Percentiles rank a stretch among this genome's conserved stretches.
Conservation (phyloP, 1,139 yeast genomes). For the Eremothecium gossypii region DNA sequence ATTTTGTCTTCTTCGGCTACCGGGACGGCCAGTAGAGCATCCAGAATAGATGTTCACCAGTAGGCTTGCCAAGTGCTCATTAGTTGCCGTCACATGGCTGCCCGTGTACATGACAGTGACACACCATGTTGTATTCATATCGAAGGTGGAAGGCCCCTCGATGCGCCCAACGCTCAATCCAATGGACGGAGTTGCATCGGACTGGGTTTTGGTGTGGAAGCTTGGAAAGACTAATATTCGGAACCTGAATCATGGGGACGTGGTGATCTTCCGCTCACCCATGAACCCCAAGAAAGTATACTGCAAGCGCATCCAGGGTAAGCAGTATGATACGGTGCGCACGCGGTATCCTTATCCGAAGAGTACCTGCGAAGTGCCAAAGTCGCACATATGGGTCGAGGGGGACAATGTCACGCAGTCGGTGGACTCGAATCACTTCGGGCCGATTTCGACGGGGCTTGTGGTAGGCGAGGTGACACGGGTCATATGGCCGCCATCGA, state of each 20-base stretch:
- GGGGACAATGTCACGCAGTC: conserved; percentile 85
- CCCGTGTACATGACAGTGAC: conserved; percentile 67
- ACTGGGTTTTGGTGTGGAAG: conserved; percentile 66
- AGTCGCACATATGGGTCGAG: conserved; percentile 87
- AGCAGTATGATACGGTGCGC: conserved; percentile 57
- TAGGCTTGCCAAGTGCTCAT: not conserved
- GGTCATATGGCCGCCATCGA: conserved; percentile 58
- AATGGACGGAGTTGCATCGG: conserved; percentile 26
- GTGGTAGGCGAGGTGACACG: conserved; percentile 62
- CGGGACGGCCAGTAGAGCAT: too few relatives aligned
- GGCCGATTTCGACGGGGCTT: conserved; percentile 73
- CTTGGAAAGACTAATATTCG: conserved; percentile 43
- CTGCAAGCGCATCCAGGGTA: conserved; percentile 69
- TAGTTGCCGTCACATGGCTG: conserved; percentile 48
- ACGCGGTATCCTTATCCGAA: conserved; percentile 64
- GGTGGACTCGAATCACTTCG: conserved; percentile 74
- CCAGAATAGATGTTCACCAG: not conserved
- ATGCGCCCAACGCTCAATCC: conserved; percentile 92
- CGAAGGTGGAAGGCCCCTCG: conserved; percentile 71
- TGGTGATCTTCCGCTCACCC: conserved; percentile 72
- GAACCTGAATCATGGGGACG: conserved; percentile 53
- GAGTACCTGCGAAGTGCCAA: conserved; percentile 50
- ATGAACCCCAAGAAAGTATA: conserved; percentile 60
- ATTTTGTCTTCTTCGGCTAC: too few relatives aligned
- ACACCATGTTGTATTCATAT: conserved; percentile 66